Base-by-base conservation (phyloP, 169 alveolate species). In the Plasmodium vivax region DNA sequence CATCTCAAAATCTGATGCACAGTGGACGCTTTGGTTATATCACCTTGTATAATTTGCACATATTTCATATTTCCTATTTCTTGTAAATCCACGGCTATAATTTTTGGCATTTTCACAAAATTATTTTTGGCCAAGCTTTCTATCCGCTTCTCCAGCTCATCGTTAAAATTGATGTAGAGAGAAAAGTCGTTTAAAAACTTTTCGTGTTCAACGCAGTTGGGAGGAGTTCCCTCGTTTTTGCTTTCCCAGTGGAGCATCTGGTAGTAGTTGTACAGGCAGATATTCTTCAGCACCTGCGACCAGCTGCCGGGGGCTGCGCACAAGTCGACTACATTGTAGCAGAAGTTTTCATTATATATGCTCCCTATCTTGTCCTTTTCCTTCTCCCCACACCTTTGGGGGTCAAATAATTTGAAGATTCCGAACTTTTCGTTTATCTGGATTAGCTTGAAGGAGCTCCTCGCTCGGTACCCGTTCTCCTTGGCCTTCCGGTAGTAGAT, bases 271-370 rank as follows among this genome's bases (percentile, higher is more conserved):
- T 75, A 92, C 56, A 85, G 74, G 58, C 95, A 79, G 41, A 81
- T 72, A 45, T 93, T 95, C 10, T 93, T 93, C 43, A 97, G 75
- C 82, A 98, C 99, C 95, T 98, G 99, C 4, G 99, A 97, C 99
- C 99, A 99, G 92, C 99, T 98, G 12, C 99, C 99, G 0, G 99
- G 99, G 1, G 99, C 99, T 5, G 99, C 99, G 94, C 99, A 99
- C 81, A 99, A 94, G 94, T 99, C 99, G 19, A 99, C 99, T 38
- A 98, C 99, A 88, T 99, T 98, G 10, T 74, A 90, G 56, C 96
- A 93, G 94, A 92, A 96, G 12, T 94, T 30, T 27, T 94, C 95
- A 82, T 85, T 75, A 27, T 95, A 82, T 30, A 91, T 83, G 14
- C 91, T 38, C 19, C 90, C 54, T 54, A 93, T 84, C 47, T 83